These are phyloP conservation scores for Aureobasidium leucospermi DNA, from an alignment of 2,329 filamentous ascomycete genomes.

Conservation along the genomic window DNA sequence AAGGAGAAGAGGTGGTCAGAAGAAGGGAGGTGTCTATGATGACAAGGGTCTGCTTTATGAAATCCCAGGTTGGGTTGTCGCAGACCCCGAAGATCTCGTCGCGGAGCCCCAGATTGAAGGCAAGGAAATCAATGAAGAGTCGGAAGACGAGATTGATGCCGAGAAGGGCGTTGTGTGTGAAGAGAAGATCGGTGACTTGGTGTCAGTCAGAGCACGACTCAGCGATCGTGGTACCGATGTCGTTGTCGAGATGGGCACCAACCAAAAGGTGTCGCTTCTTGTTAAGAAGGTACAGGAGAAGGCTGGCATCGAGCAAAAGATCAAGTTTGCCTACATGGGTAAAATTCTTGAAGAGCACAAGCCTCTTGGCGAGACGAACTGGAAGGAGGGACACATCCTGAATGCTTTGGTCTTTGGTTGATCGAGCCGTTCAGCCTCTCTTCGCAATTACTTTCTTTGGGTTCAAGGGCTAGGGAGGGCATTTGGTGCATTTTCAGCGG, in stretches of 20 bases:
- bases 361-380: constrained; percentile 62
- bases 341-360: constrained; percentile 65
- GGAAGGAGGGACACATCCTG: constrained; percentile 66
- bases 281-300: constrained; percentile 56
- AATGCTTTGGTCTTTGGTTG: constrained; percentile 61
- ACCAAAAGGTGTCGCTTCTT: constrained; percentile 56
- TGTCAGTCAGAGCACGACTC: constrained; percentile 30
- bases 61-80: constrained; percentile 39
- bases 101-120: constrained; percentile 22
- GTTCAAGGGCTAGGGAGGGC: not conserved
- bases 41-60: constrained; percentile 36
- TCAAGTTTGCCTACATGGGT: constrained; percentile 74
- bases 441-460: not conserved
- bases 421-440: not conserved
- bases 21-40: constrained; percentile 37
- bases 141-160: constrained; percentile 18
- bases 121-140: constrained; percentile 21
- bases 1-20: constrained; percentile 16
- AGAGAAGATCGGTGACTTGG: constrained; percentile 24
- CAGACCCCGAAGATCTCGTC: constrained; percentile 35
- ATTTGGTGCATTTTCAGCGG: constrained; percentile 8
- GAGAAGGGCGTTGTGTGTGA: constrained; percentile 28
- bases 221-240: constrained; percentile 34
- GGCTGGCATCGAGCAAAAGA: constrained; percentile 53
- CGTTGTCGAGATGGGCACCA: constrained; percentile 27